phyloP scores from a whole-genome alignment of 2,329 filamentous ascomycete genomes.

The Neocatenulostroma microsporum region DNA sequence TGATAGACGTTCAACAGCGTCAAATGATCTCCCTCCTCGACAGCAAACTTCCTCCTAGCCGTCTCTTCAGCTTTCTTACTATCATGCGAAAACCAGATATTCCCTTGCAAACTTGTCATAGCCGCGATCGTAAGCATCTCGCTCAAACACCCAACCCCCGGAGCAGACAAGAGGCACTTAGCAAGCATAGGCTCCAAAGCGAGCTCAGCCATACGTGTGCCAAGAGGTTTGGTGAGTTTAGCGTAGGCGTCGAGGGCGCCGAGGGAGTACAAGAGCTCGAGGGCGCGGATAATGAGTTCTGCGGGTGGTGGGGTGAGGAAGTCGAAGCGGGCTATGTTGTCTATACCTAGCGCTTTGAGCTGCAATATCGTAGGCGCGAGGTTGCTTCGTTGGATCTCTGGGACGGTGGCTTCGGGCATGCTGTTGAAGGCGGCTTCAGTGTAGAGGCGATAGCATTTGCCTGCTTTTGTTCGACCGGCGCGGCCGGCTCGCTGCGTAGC shows the following conservation, averaged over 20 bases:
- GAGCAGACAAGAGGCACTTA: conserved; percentile 70
- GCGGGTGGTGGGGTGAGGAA: conserved; percentile 81
- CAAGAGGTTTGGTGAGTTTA: conserved; percentile 82
- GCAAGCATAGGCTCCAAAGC: conserved; percentile 94
- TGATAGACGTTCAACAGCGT: conserved; percentile 92
- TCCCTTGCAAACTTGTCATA: conserved; percentile 81
- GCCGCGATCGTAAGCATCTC: conserved; percentile 89
- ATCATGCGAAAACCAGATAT: conserved; percentile 74
- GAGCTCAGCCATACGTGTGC: conserved; percentile 83
- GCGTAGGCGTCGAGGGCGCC: conserved; percentile 84
- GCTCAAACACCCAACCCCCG: conserved; percentile 66
- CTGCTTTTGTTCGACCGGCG: conserved; percentile 78
- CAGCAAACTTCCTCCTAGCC: conserved; percentile 72
- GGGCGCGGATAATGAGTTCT: conserved; percentile 72
- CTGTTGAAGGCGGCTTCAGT: conserved; percentile 63
- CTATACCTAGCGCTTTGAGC: conserved; percentile 88
- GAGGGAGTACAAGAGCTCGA: conserved; percentile 80
- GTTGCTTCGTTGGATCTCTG: conserved; percentile 89
- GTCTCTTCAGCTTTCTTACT: conserved; percentile 68
- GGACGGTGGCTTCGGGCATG: conserved; percentile 65
- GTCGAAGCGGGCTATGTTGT: conserved; percentile 85
- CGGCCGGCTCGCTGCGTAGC: conserved; percentile 87
- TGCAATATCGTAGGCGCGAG: conserved; percentile 82
- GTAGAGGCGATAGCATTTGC: conserved; percentile 91
- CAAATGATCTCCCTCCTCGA: conserved; percentile 87